Base-by-base conservation (phyloP, 257 asterid species). In the Nemophila menziesii region DNA sequence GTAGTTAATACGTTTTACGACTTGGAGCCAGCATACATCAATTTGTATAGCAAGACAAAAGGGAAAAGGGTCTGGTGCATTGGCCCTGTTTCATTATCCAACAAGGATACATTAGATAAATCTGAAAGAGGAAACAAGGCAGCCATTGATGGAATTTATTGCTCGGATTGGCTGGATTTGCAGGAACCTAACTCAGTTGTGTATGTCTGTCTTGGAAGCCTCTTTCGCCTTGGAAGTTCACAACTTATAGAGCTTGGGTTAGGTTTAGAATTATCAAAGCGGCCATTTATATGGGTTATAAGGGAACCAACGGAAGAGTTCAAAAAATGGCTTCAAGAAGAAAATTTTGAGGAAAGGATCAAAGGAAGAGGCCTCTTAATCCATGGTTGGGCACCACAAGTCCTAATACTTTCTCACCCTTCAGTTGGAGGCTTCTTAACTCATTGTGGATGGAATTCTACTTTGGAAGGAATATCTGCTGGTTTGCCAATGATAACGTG, bases 121-220 rank as follows among this genome's bases (percentile, higher is more conserved):
- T 70, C 72, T 2, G 76, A 54, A 37, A 64, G 81, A 20, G 86
- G 81, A 8, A 56, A 51, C 47, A 49, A 42, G 44, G 40, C 69
- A 13, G 33, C 69, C 5, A 20, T 61, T 2, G 38, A 58, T 19
- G 34, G 52, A 9, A 43, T 58, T 8, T 15, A 56, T 4, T 64
- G 71, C 70, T n/a, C 65, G 46, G 55, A 60, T 22, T 76, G 80
- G 86, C 71, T 76, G 0, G 73, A 66, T 8, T 62, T 55, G 0
- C 52, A 33, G 1, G 39, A 44, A 14, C 39, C 63, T 1, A 20
- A 44, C 53, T 71, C 79, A 0, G 81, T 68, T 0, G 8, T 80
- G 3, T 80, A 63, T 36, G 74, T 17, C 6, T 70, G 87, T 42
- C 61, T 77, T 2, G 93, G 93, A 20, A 77, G 78, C 66, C 15